Base-by-base conservation (phyloP, 2,329 filamentous ascomycete species). In the Calonectria honghensis region DNA sequence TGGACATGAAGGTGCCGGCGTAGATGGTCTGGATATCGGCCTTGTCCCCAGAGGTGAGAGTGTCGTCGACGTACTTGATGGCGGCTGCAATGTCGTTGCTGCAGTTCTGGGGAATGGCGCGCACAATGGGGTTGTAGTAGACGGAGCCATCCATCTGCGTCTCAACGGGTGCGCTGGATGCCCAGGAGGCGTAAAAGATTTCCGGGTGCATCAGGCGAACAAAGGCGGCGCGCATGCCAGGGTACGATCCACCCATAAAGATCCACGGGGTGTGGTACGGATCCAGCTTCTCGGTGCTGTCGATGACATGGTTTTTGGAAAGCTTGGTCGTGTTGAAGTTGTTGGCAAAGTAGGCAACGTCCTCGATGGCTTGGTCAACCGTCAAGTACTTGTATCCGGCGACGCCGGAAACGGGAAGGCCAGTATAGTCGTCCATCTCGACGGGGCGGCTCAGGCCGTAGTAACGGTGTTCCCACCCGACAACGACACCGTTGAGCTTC, bases 231-330 rank as follows among this genome's bases (percentile, higher is more conserved):
- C 90, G 83, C 10, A 87, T 88, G 45, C 89, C 89, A 45, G 86
- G 86, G 74, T 90, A 90, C 4, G 87, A 89, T 14, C 87, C 89
- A 9, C 89, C 89, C 27, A 87, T 82, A 35, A 89, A 81, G 27
- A 90, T 85, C 89, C 89, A 91, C 0, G 89, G 88, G n/a, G 88
- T 87, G 35, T 86, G 83, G 20, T 84, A 80, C 11, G 87, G 85
- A 52, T 87, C 75, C 16, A 78, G 41, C n/a, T 69, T 71, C 11
- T 64, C 27, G 0, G 74, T 86, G 72, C 83, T 86, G 54, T 75
- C 79, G 50, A 80, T 79, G 59, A 83, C 81, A 0, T 81, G 80
- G 69, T 87, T 87, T 70, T 88, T 88, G 1, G 85, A 83, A 18
- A 89, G 82, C 29, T 84, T 77, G 16, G 86, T 86, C 54, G 48